Evolutionary conservation across 306 rosid species (phyloP).

Genomic region (Prunus mira): DNA sequence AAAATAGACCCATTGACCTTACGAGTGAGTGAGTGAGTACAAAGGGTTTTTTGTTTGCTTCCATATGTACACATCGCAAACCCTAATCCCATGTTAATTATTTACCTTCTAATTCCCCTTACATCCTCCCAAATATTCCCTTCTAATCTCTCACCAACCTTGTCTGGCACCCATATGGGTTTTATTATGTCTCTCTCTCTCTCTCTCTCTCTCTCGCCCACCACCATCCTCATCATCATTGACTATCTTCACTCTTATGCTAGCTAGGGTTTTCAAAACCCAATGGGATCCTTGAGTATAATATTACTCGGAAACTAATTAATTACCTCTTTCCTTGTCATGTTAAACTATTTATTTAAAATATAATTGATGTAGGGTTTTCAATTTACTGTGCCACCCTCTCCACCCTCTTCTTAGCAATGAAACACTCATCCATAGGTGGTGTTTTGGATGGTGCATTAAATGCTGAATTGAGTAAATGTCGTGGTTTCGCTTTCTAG

Average conservation of each 20-base stretch:
- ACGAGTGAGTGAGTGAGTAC: conserved; percentile 30
- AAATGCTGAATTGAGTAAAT: conserved; percentile 40
- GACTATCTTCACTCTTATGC: conserved; percentile 21
- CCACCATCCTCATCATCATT: conserved; percentile 19
- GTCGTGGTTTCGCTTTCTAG: conserved; percentile 20
- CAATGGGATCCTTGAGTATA: conserved; percentile 30
- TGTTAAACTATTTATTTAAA: neutral
- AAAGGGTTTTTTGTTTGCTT: conserved; percentile 49
- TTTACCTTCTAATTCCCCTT: conserved; percentile 33
- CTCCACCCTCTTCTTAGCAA: neutral
- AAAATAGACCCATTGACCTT: conserved; percentile 33
- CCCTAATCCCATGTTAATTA: conserved; percentile 35
- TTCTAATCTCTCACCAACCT: conserved; percentile 41
- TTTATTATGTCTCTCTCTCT: conserved; percentile 26
- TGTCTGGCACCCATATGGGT: conserved; percentile 37
- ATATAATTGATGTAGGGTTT: neutral
- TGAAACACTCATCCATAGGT: conserved; percentile 36
- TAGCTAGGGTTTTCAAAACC: conserved; percentile 38
- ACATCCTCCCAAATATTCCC: conserved; percentile 42
- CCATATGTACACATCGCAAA: conserved; percentile 32
- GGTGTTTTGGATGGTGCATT: conserved; percentile 40
- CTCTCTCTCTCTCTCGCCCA: neutral
- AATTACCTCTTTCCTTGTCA: conserved; percentile 4
- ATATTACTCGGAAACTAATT: conserved; percentile 17
- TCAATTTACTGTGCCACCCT: neutral